phyloP scores from a whole-genome alignment of 345 rosid genomes.

The Syzygium oleosum region DNA sequence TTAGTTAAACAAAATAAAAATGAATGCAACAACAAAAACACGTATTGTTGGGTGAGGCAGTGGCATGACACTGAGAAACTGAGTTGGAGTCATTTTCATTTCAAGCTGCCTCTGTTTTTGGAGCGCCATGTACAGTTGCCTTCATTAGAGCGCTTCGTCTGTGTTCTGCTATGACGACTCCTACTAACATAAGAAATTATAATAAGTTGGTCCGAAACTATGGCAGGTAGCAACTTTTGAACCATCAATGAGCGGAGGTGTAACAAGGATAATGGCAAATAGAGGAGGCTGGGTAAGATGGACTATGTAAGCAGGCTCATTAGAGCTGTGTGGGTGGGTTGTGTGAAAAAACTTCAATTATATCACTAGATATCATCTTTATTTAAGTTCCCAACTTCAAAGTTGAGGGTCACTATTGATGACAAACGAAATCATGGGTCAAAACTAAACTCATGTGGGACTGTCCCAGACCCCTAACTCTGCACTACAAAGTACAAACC shows the following conservation, averaged over 20 bases:
- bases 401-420: background rate
- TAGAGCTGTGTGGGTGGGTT: background rate
- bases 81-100: background rate
- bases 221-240: background rate
- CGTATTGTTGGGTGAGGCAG: no score
- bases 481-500: background rate
- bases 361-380: background rate
- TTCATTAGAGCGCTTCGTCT: background rate
- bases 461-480: background rate
- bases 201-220: background rate
- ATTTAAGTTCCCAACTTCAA: background rate
- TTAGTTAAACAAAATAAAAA: no score
- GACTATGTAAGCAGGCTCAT: background rate
- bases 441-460: background rate
- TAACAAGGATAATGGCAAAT: no score
- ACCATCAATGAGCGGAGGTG: background rate
- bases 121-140: background rate
- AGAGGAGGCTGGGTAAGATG: background rate
- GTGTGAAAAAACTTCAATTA: background rate
- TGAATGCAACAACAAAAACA: no score
- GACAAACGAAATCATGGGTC: background rate
- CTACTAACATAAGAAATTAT: background rate
- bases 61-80: no score
- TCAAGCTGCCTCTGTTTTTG: background rate
- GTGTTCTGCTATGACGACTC: background rate